Evolutionary conservation across 768 basidiomycete genomes (phyloP), one percentile per base, ranked within the genome.

Genomic region (Clitopilus passeckerianus): DNA sequence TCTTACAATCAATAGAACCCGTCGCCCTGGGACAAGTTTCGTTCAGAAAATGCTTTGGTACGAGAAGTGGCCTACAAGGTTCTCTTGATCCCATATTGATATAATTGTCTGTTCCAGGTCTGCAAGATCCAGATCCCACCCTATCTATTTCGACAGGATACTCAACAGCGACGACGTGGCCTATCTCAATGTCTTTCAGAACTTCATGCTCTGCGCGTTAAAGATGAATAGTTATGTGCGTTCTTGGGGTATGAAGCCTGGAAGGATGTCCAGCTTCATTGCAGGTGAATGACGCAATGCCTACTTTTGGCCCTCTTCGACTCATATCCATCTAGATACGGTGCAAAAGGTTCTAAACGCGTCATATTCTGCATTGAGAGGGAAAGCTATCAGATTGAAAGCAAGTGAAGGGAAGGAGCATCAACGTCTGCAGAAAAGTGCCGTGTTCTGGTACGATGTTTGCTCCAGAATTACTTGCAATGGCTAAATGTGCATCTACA

Each of bases 211-310:
- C 44, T 80, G 86, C 2, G 92, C 90, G 0, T 87, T 94, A 79
- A 96, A 92, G 74, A 89, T 93, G 81, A 86, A 92, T 60, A 80
- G 82, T 56, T 97, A 98, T 68, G 74, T 98, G 34, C 78, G 80
- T 34, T 78, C 80, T 56, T 89, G 85, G 85, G 77, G 80, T 14
- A 61, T 77, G 16, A 72, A 75, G 54, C 63, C 76, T n/a, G 66
- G 63, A 33, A 81, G 74, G 61, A 81, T 79, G 59, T 66, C 67
- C 27, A 66, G 67, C 16, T 90, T 90, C 63, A 71, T 92, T 53
- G 71, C 76, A 37, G 74, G 91, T 9, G 33, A 14, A 0, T 53
- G 23, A 12, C 6, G 30, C 24, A 24, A 53, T 64, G 44, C 27
- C 50, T 55, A 53, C 43, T n/a, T 22, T 24, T 59, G 5, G 35